Percentiles rank a stretch among this genome's conserved stretches.
These are phyloP conservation scores for Geotrichum citri-aurantii DNA, from an alignment of 1,139 yeast species.

Conservation along the genomic window DNA sequence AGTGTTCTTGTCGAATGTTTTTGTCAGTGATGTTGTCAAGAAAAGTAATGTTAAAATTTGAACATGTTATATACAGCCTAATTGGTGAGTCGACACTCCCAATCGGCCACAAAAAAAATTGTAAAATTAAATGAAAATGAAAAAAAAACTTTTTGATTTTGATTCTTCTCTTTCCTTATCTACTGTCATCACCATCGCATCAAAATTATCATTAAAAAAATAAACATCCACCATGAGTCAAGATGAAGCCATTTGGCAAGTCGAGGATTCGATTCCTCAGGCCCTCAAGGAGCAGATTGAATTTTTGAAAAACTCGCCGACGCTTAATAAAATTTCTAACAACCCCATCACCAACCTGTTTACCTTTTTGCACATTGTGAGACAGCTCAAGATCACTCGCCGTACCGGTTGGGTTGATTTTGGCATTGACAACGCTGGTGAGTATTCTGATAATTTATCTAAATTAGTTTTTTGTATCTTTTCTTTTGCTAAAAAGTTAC, in stretches of 20 bases:
- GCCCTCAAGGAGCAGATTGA: conserved; percentile 12
- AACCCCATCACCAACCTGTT: conserved; percentile 13
- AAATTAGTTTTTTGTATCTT: neutral
- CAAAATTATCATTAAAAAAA: neutral
- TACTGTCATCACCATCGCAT: neutral
- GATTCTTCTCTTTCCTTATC: neutral
- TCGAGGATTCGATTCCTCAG: conserved; percentile 17
- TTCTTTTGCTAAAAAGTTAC: conserved; percentile 17
- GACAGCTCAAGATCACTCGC: conserved; percentile 68
- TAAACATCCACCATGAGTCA: neutral
- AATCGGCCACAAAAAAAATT: neutral
- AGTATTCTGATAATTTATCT: neutral
- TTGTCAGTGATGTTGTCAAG: no score
- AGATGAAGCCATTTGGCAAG: conserved; percentile 22
- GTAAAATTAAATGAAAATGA: no score
- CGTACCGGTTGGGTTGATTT: conserved; percentile 95
- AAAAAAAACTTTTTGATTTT: neutral
- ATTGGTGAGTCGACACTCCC: neutral
- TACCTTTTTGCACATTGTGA: conserved; percentile 65
- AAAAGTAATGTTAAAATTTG: no score
- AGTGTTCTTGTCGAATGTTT: no score
- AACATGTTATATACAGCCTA: no score
- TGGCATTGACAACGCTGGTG: conserved; percentile 49
- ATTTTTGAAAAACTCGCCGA: conserved; percentile 11
- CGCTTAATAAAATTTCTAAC: neutral